Evolutionary conservation across 2,329 filamentous ascomycete genomes (phyloP).

Genomic region (Pestalotiopsis fici): DNA sequence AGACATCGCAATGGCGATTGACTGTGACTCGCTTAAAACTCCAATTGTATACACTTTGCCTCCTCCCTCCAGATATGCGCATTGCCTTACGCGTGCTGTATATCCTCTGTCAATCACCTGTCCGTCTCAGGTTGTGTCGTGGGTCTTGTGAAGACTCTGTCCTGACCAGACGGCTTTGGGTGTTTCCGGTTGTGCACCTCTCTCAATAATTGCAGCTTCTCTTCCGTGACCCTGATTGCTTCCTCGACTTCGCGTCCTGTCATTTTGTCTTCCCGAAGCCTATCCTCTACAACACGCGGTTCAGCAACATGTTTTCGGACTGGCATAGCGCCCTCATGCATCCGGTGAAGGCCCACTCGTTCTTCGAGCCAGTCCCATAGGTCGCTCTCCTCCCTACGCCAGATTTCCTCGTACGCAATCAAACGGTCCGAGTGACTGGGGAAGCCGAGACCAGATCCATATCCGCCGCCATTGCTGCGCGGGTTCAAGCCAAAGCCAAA

Average conservation of each 20-base stretch:
- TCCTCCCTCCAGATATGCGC: not conserved
- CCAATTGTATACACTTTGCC: not conserved
- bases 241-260: constrained; percentile 74
- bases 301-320: constrained; percentile 52
- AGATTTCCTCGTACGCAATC: constrained; percentile 90
- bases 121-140: constrained; percentile 8
- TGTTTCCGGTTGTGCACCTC: constrained; percentile 66
- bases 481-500: constrained; percentile 61
- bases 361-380: constrained; percentile 95
- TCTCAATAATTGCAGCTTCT: constrained; percentile 78
- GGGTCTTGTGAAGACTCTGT: not conserved
- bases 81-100: not conserved
- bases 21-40: not conserved
- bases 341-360: constrained; percentile 70
- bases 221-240: constrained; percentile 83
- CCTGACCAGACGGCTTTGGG: not conserved
- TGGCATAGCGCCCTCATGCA: constrained; percentile 39
- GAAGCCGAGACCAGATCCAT: constrained; percentile 40
- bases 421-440: constrained; percentile 63
- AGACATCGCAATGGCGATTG: not conserved
- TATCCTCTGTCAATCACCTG: not conserved
- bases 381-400: constrained; percentile 83
- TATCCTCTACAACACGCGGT: constrained; percentile 60
- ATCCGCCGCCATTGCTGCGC: constrained; percentile 35
- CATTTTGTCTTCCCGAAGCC: constrained; percentile 61